A percentile compares a stretch with the other conserved stretches of the same genome.
Conservation (phyloP, 2,329 filamentous ascomycete genomes). For the Juglanconis sp. region DNA sequence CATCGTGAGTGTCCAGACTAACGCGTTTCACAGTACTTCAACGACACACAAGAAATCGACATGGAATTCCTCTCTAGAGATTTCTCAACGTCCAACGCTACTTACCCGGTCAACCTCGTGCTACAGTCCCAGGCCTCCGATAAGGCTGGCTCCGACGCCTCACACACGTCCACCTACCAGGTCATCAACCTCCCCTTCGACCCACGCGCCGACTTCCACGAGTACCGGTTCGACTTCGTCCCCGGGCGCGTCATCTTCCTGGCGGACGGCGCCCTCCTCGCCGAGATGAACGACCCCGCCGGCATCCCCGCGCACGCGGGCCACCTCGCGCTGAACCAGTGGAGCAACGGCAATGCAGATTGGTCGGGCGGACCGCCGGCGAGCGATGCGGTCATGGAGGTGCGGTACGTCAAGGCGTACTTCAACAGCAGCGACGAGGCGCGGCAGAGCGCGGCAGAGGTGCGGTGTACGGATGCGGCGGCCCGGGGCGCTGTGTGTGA, state of each 20-base stretch:
- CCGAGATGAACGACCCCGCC: conserved; percentile 49
- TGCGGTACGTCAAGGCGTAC: conserved; percentile 73
- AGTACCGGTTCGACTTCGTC: conserved; percentile 77
- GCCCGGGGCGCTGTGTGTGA: conserved; percentile 41
- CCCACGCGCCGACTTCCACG: conserved; percentile 64
- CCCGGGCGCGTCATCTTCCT: conserved; percentile 64
- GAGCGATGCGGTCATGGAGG: conserved; percentile 58
- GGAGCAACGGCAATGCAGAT: conserved; percentile 70
- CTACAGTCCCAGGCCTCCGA: conserved; percentile 64
- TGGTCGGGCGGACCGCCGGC: conserved; percentile 72
- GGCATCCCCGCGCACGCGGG: conserved; percentile 60
- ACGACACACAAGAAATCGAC: conserved; percentile 77
- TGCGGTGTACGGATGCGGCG: conserved; percentile 38
- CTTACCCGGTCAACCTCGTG: conserved; percentile 69
- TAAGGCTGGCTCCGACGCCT: conserved; percentile 59
- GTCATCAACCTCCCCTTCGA: conserved; percentile 61
- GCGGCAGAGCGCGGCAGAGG: conserved; percentile 36
- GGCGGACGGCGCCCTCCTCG: conserved; percentile 58
- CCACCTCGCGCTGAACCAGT: conserved; percentile 68
- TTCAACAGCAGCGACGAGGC: conserved; percentile 64
- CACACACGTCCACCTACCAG: conserved; percentile 55
- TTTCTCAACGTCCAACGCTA: conserved; percentile 48
- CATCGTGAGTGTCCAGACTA: conserved; percentile 2
- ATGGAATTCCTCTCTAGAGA: conserved; percentile 73
- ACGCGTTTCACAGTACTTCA: conserved; percentile 57